Percentiles rank a stretch among this genome's conserved stretches.
Evolutionary conservation across 371 early-diverging fungal species (phyloP).

Genomic region (Circinella umbellata): DNA sequence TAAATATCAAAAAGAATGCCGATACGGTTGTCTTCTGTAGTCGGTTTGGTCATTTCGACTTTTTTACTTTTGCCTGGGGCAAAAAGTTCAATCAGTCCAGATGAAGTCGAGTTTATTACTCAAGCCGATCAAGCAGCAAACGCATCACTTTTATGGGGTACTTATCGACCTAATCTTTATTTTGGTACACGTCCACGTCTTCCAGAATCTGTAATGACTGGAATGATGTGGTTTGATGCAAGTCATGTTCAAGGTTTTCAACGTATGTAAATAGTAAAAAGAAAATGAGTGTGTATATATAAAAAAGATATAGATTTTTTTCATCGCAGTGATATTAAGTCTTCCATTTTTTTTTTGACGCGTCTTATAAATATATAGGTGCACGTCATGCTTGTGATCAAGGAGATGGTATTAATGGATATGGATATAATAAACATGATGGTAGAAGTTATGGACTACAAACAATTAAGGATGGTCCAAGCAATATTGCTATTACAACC

Average conservation of each 20-base stretch:
- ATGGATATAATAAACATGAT: slow-evolving; percentile 91
- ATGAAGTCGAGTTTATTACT: slow-evolving; percentile 15
- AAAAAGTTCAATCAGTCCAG: neutral
- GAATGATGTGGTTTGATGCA: slow-evolving; percentile 92
- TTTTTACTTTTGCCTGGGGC: neutral
- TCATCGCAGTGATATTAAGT: too few species aligned
- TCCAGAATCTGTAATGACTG: slow-evolving; percentile 82
- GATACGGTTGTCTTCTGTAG: slow-evolving; percentile 7
- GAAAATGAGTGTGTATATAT: neutral
- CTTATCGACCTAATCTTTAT: slow-evolving; percentile 94
- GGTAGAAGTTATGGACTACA: slow-evolving; percentile 85
- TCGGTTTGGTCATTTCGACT: slow-evolving; percentile 8
- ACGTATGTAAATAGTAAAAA: slow-evolving; percentile 38
- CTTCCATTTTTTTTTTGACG: neutral
- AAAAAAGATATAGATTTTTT: neutral
- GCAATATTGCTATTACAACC: slow-evolving; percentile 76
- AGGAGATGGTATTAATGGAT: slow-evolving; percentile 74
- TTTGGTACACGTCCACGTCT: slow-evolving; percentile 89
- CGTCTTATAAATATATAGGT: slow-evolving; percentile 38
- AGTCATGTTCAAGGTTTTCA: slow-evolving; percentile 58
- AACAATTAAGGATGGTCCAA: slow-evolving; percentile 70
- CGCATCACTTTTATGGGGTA: slow-evolving; percentile 81
- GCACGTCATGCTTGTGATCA: slow-evolving; percentile 92
- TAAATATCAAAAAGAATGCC: neutral
- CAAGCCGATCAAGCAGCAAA: slow-evolving; percentile 35